Evolutionary conservation across 2,329 filamentous ascomycete genomes (phyloP), one percentile per base, ranked within the genome.

Genomic region (Septoria linicola): DNA sequence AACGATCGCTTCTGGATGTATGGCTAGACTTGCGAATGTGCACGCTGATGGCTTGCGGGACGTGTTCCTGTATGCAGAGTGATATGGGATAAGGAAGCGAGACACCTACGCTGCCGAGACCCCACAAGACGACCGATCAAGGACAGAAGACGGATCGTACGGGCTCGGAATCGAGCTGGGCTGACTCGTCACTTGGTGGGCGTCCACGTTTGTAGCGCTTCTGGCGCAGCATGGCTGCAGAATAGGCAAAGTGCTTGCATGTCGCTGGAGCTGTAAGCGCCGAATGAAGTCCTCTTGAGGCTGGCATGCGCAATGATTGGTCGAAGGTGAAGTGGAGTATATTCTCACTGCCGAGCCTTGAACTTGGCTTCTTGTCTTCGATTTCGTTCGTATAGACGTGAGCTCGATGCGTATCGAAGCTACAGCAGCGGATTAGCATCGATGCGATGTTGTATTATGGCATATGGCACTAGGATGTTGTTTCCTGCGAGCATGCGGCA

Each of bases 231-330:
- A 49, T 42, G 40, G 40, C 39, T 41, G 51, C 30, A 51, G 50
- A 49, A 52, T 55, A 54, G 56, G 54, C 51, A 55, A 51, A 55
- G 55, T 49, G 49, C 45, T 45, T 58, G 57, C 57, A 55, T 48
- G 36, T 45, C 48, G 25, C 37, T 46, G 45, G 50, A 45, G 45
- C 54, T 51, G 25, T 55, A 59, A 57, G 57, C 57, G 57, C 57
- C 57, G 45, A 59, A 59, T 57, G 54, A 48, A 55, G 54, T 59
- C 30, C 36, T 41, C 16, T 45, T 39, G 49, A 17, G 31, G 42
- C 42, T 34, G 30, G 11, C 16, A 25, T 21, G 36, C 16, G 31
- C 4, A 30, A 19, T 44, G 7, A 54, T 54, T 54, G 52, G 52
- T 48, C n/a, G 20, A 27, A 14, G 21, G 10, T 11, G 19, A 25